Evolutionary conservation across 2,329 filamentous ascomycete species (phyloP).

Genomic region (Xylaria digitata): DNA sequence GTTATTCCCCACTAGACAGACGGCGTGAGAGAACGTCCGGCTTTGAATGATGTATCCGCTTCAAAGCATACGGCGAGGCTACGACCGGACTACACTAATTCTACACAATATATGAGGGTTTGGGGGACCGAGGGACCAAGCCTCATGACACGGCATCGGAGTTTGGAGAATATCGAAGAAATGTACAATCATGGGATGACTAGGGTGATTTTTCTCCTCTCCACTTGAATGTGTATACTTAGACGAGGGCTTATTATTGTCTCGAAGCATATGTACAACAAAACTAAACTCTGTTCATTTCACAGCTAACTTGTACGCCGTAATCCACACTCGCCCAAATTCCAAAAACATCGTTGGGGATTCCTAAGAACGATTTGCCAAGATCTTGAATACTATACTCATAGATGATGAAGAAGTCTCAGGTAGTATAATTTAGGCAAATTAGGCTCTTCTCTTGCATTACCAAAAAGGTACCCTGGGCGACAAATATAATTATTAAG

Average conservation of each 20-base stretch:
- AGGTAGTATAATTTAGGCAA: too few species aligned
- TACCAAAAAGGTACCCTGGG: too few species aligned
- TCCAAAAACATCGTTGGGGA: too few species aligned
- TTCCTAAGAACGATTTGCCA: too few species aligned
- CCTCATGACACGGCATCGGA: background rate
- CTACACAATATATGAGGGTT: background rate
- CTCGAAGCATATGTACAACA: constrained; percentile 14
- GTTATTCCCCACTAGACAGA: background rate
- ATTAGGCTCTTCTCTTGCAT: too few species aligned
- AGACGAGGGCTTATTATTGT: constrained; percentile 4
- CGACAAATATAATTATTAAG: too few species aligned
- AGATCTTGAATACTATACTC: too few species aligned
- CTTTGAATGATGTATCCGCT: background rate
- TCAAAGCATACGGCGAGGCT: background rate
- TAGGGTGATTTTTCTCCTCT: constrained; percentile 26
- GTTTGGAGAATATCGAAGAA: background rate
- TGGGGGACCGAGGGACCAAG: background rate
- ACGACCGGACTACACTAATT: background rate
- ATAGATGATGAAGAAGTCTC: too few species aligned
- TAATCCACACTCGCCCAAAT: background rate
- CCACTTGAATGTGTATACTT: constrained; percentile 20
- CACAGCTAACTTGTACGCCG: background rate
- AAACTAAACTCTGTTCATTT: constrained; percentile 22
- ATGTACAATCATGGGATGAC: constrained; percentile 8
- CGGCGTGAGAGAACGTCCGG: background rate